Conservation (phyloP, 805 yeast species). For the Nakazawaea ernobii region DNA sequence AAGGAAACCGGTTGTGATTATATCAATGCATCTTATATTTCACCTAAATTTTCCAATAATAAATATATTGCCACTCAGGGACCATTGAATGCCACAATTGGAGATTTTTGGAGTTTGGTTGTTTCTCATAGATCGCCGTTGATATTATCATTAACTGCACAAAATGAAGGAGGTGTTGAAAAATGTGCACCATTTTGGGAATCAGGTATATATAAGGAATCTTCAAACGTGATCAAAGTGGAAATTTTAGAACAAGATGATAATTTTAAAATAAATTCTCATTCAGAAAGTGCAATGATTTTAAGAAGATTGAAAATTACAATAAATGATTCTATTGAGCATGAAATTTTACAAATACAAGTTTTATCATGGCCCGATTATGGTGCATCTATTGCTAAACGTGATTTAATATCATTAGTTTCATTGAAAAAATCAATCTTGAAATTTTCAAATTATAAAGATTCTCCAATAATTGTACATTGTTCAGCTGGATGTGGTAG, state of each 20-base stretch:
- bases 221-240: slow-evolving; percentile 19
- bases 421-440: slow-evolving; percentile 28
- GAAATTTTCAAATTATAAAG: slow-evolving; percentile 9
- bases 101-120: slow-evolving; percentile 82
- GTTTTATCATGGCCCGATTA: slow-evolving; percentile 80
- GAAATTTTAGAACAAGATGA: slow-evolving; percentile 19
- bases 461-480: slow-evolving; percentile 65
- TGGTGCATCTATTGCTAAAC: slow-evolving; percentile 52
- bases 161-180: slow-evolving; percentile 67
- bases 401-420: slow-evolving; percentile 51
- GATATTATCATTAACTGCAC: slow-evolving; percentile 70
- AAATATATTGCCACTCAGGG: slow-evolving; percentile 88
- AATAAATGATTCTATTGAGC: slow-evolving; percentile 25
- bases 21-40: slow-evolving; percentile 80
- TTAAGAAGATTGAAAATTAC: slow-evolving; percentile 41
- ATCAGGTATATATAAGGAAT: slow-evolving; percentile 41
- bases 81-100: slow-evolving; percentile 66
- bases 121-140: slow-evolving; percentile 58
- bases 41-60: slow-evolving; percentile 29
- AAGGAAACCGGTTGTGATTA: slow-evolving; percentile 39
- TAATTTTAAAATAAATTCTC: slow-evolving; percentile 20
- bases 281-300: slow-evolving; percentile 18
- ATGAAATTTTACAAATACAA: slow-evolving; percentile 67
- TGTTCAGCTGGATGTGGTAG: slow-evolving; percentile 98
- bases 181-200: slow-evolving; percentile 86